Conservation (phyloP, 768 basidiomycete genomes). For the Xerocomellus dryophilus region DNA sequence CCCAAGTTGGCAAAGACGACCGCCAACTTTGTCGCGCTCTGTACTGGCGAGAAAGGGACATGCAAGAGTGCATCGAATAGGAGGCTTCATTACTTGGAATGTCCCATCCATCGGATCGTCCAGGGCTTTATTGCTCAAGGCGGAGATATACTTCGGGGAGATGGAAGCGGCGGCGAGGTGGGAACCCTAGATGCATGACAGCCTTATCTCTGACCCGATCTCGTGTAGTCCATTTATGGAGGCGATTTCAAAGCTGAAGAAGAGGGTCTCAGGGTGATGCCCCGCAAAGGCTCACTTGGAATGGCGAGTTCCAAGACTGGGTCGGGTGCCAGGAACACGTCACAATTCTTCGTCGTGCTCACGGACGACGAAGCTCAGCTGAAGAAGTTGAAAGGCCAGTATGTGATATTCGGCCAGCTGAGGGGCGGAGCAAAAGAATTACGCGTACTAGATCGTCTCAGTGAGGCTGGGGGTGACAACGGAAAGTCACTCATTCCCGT, state of each 20-base stretch:
- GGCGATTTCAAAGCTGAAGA: slow-evolving; percentile 52
- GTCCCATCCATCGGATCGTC: slow-evolving; percentile 46
- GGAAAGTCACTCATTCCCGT: slow-evolving; percentile 37
- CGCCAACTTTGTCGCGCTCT: slow-evolving; percentile 47
- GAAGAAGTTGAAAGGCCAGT: slow-evolving; percentile 48
- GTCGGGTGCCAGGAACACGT: slow-evolving; percentile 44
- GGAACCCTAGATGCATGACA: slow-evolving; percentile 8
- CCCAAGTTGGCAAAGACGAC: slow-evolving; percentile 45
- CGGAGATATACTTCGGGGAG: slow-evolving; percentile 52
- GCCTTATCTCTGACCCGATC: slow-evolving; percentile 10
- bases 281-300: slow-evolving; percentile 43
- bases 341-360: slow-evolving; percentile 51
- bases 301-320: slow-evolving; percentile 49
- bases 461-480: slow-evolving; percentile 33
- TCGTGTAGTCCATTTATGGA: slow-evolving; percentile 42
- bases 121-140: slow-evolving; percentile 51
- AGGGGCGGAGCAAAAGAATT: slow-evolving; percentile 31
- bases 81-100: slow-evolving; percentile 41
- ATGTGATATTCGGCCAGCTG: slow-evolving; percentile 44
- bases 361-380: slow-evolving; percentile 39
- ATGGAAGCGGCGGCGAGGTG: slow-evolving; percentile 56
- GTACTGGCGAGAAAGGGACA: slow-evolving; percentile 42
- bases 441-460: slow-evolving; percentile 35
- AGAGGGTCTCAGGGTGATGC: slow-evolving; percentile 43
- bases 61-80: slow-evolving; percentile 48